Base-by-base conservation (phyloP, 2,329 filamentous ascomycete species). In the Aspergillus sojae region DNA sequence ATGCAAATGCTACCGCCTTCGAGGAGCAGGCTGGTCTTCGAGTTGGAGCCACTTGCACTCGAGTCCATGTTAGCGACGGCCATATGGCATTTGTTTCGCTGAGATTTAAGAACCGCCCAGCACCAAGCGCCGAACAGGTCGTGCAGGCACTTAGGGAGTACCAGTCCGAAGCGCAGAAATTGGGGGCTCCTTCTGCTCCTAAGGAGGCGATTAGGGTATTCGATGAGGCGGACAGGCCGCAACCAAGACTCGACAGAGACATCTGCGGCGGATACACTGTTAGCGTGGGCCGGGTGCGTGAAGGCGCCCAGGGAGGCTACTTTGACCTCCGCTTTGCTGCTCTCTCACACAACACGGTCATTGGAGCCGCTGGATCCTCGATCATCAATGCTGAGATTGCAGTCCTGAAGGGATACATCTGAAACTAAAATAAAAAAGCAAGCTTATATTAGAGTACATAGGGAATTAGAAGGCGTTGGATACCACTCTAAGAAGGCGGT, bases 251-350 rank as follows among this genome's bases (percentile, higher is more conserved):
- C 55, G 95, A 98, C 77, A 88, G 94, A 62, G 91, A 98, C 70
- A 86, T 94, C 30, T 89, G 92, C 64, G 86, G 88, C 58, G 94
- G 95, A 0, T 98, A 97, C 76, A 91, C 94, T 4, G 92, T 97
- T 45, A 95, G 91, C 71, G 94, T 98, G 23, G 94, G 94, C 9
- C 87, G 94, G 30, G 87, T 97, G 32, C 84, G 95, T 54, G 89
- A 94, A 77, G 94, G 97, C 72, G 91, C 92, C 71, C 70, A 77
- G 50, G 91, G 89, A 67, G 92, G 92, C 23, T 90, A 97, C 68
- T 97, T 97, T 73, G 95, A 98, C 75, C 86, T 98, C 76, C 94
- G 96, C 78, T 98, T 98, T 79, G 94, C 95, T 66, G 93, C 93
- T 28, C 82, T 98, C 70, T 97, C 92, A 75, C 95, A 98, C 74